Evolutionary conservation across 2,329 filamentous ascomycete species (phyloP), one percentile per base, ranked within the genome.

Genomic region (Exophiala sideris): DNA sequence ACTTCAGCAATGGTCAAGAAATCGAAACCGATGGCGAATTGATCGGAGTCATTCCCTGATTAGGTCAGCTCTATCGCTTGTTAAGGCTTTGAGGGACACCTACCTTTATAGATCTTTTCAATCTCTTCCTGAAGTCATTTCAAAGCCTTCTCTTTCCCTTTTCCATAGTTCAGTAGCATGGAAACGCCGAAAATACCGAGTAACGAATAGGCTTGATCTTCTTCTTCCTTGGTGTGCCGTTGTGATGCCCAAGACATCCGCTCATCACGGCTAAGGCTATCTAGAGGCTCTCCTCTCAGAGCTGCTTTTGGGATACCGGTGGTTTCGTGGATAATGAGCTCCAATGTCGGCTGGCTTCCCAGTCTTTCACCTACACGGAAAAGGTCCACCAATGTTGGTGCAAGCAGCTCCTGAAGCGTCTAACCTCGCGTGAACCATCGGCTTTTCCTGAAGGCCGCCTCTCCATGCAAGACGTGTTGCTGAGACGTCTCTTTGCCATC

Each of bases 121-220:
- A 60, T 60, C 36, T 41, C 51, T 14, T 58, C 48, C 33, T 50
- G 57, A 7, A 60, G 51, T 39, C 51, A 20, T 18, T 41, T 34
- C 11, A 40, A 47, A n/a, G 57, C 57, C 33, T 55, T 54, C 29
- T 40, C 40, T 18, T 40, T 46, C 48, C 48, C 54, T 60, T 68
- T 67, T 6, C 68, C 68, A 52, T 70, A 70, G 1, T 68, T 46
- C 7, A 68, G 48, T 4, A 66, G 64, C 62, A 70, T 67, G 21
- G 64, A 51, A 1, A 70, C 58, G 39, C 56, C 59, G 45, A 68
- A 65, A 5, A 67, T 52, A 3, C 64, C 70, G 40, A 62, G 52
- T 0, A 70, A 56, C 14, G 39, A 66, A 48, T 70, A 70, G 0
- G 66, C 64, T 3, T 24, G 40, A 52, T 70, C 68, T 59, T 70